Base-by-base conservation (phyloP, 2,329 filamentous ascomycete genomes). In the Stemphylium lycopersici region DNA sequence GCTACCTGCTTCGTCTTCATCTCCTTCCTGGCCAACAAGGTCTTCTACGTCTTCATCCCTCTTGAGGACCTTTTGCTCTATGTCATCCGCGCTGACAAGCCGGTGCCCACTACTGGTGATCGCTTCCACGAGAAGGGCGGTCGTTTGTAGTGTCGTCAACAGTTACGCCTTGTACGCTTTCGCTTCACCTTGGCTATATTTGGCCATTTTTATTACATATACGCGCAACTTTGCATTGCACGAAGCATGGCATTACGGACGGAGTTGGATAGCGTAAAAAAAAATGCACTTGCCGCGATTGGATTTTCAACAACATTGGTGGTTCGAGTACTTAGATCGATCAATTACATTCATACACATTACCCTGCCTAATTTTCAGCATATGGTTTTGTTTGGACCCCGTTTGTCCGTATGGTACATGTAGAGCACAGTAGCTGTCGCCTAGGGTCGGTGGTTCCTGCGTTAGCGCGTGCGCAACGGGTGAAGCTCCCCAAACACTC, bases 31-130 rank as follows among this genome's bases (percentile, higher is more conserved):
- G 76, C 75, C 58, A 84, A 85, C 66, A 75, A 77, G 50, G 59
- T 83, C 18, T 82, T 82, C 67, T 74, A 80, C 43, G 72, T 80
- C 8, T 74, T 84, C 11, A 69, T 84, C 4, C 83, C 82, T 0
- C 61, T 81, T 7, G 83, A 85, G 66, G 79, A 82, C 57, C 63
- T 79, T 29, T 61, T 85, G 16, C 74, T 79, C 33, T 83, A 79
- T 72, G 58, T 73, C 1, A 63, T 84, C 52, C 69, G 81, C 8
- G 67, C 81, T 13, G 80, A 83, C 42, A 85, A 84, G 68, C 83
- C 83, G 1, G 77, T 78, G 8, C 84, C 83, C 2, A 84, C 79
- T 3, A 84, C 82, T 0, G 81, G 81, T 12, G 77, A 81, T 44
- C 70, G 79, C 53, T 77, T 78, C 56, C 66, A 72, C 50, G 70